Conservation (phyloP, 441 rosid species). For the Pelargonium fulgidum region DNA sequence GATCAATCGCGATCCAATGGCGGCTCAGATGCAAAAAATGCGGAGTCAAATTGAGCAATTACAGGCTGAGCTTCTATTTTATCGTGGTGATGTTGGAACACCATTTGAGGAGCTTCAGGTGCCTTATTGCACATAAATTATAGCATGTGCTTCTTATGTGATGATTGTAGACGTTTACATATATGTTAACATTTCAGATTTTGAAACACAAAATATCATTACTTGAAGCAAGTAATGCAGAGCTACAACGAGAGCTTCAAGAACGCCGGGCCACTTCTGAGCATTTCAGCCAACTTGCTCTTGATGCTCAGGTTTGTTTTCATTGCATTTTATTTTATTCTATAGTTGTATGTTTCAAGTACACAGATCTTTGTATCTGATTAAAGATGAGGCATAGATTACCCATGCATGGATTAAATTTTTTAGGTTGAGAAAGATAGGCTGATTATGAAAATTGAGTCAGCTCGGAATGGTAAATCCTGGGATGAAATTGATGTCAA, state of each 20-base stretch:
- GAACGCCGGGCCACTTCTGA: slow-evolving; percentile 60
- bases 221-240: slow-evolving; percentile 80
- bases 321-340: slow-evolving; percentile 15
- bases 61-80: slow-evolving; percentile 70
- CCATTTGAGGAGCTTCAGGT: slow-evolving; percentile 94
- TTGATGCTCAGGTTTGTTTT: slow-evolving; percentile 69
- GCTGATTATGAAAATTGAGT: slow-evolving; percentile 68
- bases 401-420: slow-evolving; percentile 14
- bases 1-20: slow-evolving; percentile 90
- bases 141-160: slow-evolving; percentile 11
- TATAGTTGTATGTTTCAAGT: not conserved
- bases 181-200: slow-evolving; percentile 39
- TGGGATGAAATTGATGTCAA: slow-evolving; percentile 79
- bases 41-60: slow-evolving; percentile 90
- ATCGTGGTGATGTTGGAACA: slow-evolving; percentile 55
- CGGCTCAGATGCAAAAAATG: slow-evolving; percentile 80
- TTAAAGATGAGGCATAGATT: slow-evolving; percentile 11
- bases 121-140: slow-evolving; percentile 12
- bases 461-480: slow-evolving; percentile 72
- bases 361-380: slow-evolving; percentile 4
- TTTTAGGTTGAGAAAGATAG: slow-evolving; percentile 85
- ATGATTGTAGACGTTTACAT: slow-evolving; percentile 20
- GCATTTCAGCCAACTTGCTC: slow-evolving; percentile 65
- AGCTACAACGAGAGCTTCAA: slow-evolving; percentile 71
- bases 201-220: slow-evolving; percentile 75